Conservation (phyloP, 2,329 filamentous ascomycete genomes). For the Colletotrichum graminicola region DNA sequence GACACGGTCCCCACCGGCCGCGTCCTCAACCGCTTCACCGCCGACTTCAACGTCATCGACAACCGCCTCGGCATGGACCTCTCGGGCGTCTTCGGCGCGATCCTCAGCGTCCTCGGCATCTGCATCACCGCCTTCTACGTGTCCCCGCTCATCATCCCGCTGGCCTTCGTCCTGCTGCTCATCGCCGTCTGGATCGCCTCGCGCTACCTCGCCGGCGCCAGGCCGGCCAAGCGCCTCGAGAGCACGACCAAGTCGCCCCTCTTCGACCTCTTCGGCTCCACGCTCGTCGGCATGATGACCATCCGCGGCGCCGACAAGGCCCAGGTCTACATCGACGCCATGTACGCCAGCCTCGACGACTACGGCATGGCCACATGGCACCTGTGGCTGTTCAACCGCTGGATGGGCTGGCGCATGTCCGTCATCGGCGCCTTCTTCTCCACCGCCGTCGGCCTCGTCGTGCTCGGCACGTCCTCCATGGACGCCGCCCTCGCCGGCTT, state of each 20-base stretch:
- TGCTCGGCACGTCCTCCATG: constrained; percentile 71
- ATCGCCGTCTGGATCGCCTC: constrained; percentile 70
- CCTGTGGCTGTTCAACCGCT: constrained; percentile 79
- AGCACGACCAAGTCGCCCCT: constrained; percentile 82
- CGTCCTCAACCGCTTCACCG: constrained; percentile 82
- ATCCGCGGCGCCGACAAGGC: constrained; percentile 81
- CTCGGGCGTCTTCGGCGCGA: constrained; percentile 69
- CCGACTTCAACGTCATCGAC: constrained; percentile 82
- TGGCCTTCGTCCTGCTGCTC: constrained; percentile 69
- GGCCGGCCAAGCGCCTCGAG: constrained; percentile 82
- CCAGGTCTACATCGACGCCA: constrained; percentile 74
- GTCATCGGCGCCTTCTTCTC: constrained; percentile 78
- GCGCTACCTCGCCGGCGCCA: constrained; percentile 76
- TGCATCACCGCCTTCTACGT: constrained; percentile 76
- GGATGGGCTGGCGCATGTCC: constrained; percentile 81
- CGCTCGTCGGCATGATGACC: constrained; percentile 78
- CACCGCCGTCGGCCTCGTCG: constrained; percentile 72
- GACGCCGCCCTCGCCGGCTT: constrained; percentile 81
- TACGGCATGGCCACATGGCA: constrained; percentile 76
- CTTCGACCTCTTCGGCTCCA: constrained; percentile 83
- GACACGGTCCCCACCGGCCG: constrained; percentile 84
- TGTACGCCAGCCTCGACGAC: constrained; percentile 77
- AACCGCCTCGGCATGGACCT: constrained; percentile 74
- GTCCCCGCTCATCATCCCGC: constrained; percentile 73
- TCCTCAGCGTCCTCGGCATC: constrained; percentile 73